Evolutionary conservation across 495 filamentous ascomycete genomes (phyloP).

Genomic region (Hypoxylon fragiforme): DNA sequence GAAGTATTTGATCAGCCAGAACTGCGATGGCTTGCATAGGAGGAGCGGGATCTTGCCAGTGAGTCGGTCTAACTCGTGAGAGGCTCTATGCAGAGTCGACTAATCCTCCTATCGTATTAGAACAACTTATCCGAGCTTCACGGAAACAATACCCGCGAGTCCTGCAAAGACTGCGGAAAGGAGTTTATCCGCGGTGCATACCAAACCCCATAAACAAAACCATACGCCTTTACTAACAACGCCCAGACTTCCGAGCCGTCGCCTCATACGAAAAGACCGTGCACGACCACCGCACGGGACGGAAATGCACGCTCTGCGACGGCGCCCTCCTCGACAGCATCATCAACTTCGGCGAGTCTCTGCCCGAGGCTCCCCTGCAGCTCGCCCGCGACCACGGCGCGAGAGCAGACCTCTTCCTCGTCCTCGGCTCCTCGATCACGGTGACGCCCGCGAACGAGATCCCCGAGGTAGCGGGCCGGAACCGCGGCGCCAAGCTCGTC

Average conservation of each 20-base stretch:
- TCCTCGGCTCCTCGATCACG: constrained; percentile 50
- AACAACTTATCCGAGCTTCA: constrained; percentile 48
- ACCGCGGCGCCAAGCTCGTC: constrained; percentile 37
- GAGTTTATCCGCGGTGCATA: constrained; percentile 49
- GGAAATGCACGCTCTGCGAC: constrained; percentile 43
- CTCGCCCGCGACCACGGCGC: constrained; percentile 40
- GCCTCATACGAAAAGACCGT: constrained; percentile 46
- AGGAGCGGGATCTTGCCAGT: constrained; percentile 49
- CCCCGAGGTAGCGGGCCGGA: constrained; percentile 40
- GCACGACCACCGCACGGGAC: constrained; percentile 50
- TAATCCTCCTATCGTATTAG: constrained; percentile 14
- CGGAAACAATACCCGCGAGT: constrained; percentile 52
- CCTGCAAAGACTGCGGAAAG: constrained; percentile 49
- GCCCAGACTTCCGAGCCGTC: constrained; percentile 49
- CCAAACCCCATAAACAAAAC: not conserved
- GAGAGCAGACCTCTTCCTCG: constrained; percentile 49
- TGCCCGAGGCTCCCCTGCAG: constrained; percentile 37
- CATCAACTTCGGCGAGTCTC: constrained; percentile 48
- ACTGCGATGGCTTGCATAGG: constrained; percentile 52
- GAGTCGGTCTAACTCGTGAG: constrained; percentile 1
- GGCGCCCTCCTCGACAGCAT: constrained; percentile 47
- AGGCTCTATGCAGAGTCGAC: not conserved
- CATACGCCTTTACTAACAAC: not conserved
- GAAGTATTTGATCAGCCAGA: constrained; percentile 51
- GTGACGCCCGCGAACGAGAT: constrained; percentile 48